Conservation (phyloP, 179 eudicot genomes). For the Beta corolliflora region DNA sequence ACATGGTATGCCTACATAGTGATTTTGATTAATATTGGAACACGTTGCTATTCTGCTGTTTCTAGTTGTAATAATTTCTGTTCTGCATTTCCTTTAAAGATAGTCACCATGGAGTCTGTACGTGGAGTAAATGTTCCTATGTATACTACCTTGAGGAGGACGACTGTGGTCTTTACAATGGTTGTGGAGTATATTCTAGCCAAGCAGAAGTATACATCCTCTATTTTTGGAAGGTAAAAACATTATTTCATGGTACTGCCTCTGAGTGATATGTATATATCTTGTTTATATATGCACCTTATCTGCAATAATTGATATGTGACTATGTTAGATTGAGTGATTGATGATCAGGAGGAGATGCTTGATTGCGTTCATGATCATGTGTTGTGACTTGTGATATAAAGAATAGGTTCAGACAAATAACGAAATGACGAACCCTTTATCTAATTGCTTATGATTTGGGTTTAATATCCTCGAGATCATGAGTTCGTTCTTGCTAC, state of each 20-base stretch:
- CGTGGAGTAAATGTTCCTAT: conserved; percentile 98
- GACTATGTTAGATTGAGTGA: not conserved
- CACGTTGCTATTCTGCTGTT: conserved; percentile 3
- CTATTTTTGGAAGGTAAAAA: conserved; percentile 82
- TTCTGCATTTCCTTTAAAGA: conserved; percentile 55
- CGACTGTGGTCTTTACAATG: conserved; percentile 97
- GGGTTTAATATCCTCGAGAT: too few relatives aligned
- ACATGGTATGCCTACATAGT: conserved; percentile 60
- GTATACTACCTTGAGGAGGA: conserved; percentile 97
- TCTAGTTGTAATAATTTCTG: conserved; percentile 25
- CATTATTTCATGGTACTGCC: conserved; percentile 5
- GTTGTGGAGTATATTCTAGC: conserved; percentile 70
- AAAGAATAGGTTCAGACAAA: not conserved
- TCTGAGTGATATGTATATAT: not conserved
- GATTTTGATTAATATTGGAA: not conserved
- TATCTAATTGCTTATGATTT: too few relatives aligned
- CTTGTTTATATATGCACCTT: conserved; percentile 3
- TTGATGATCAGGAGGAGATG: not conserved
- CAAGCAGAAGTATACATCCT: conserved; percentile 66
- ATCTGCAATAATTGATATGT: not conserved
- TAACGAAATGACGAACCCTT: too few relatives aligned
- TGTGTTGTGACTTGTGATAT: too few relatives aligned
- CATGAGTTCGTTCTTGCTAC: not conserved
- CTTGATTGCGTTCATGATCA: too few relatives aligned
- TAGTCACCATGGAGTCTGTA: conserved; percentile 90